These are phyloP conservation scores for Hawksworthiomyces lignivorus DNA, from an alignment of 2,329 filamentous ascomycete genomes.

Conservation along the genomic window DNA sequence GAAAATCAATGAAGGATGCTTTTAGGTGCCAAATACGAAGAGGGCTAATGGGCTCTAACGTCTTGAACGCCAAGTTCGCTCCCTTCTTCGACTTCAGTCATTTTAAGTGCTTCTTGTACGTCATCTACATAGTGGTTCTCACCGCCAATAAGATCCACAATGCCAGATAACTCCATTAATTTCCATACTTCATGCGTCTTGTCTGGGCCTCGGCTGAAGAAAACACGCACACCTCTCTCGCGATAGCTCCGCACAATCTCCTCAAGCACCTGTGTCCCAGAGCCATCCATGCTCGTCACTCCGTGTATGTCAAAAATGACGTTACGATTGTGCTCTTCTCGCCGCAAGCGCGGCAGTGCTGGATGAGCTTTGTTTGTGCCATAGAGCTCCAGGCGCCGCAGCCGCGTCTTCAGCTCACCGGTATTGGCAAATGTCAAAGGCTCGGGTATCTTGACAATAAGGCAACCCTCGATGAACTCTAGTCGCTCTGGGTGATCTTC, in stretches of 20 bases:
- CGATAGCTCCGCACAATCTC: constrained; percentile 82
- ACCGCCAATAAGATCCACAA: constrained; percentile 76
- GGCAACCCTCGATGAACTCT: constrained; percentile 83
- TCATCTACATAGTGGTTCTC: constrained; percentile 69
- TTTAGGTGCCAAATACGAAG: constrained; percentile 44
- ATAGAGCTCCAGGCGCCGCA: constrained; percentile 80
- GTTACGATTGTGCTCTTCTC: constrained; percentile 77
- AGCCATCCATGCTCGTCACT: constrained; percentile 91
- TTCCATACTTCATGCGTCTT: constrained; percentile 53
- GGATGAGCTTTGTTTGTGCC: constrained; percentile 82
- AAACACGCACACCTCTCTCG: constrained; percentile 68
- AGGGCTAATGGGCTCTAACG: too few relatives aligned
- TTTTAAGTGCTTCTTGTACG: constrained; percentile 74
- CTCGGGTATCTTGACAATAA: constrained; percentile 97
- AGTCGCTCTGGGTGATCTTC: constrained; percentile 64
- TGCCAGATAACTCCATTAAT: constrained; percentile 71
- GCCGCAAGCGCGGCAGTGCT: constrained; percentile 70
- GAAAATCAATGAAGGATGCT: too few relatives aligned
- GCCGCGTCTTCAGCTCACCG: constrained; percentile 75
- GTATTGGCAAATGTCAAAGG: constrained; percentile 96
- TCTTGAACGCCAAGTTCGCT: constrained; percentile 10
- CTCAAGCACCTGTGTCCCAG: constrained; percentile 79
- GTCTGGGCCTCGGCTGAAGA: constrained; percentile 55
- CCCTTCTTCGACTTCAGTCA: constrained; percentile 64
- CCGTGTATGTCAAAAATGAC: constrained; percentile 97